A percentile compares a stretch with the other conserved stretches of the same genome.
These are phyloP conservation scores for Mayamaea pseudoterrestris DNA, from an alignment of 108 stramenopile species.

Conservation along the genomic window DNA sequence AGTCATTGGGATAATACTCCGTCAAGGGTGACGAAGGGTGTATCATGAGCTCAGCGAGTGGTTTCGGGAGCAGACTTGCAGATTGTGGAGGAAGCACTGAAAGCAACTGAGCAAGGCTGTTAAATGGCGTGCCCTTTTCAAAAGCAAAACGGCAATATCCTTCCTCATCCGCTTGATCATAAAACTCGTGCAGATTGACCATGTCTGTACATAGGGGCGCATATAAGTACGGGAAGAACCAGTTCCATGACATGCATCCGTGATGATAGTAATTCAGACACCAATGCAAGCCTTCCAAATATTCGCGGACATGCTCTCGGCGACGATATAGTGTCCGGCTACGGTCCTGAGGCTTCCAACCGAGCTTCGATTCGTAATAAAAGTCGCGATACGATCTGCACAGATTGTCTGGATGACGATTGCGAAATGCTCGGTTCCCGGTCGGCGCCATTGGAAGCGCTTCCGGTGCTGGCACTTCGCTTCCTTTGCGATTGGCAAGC, in stretches of 20 bases:
- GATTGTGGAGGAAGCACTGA: conserved; percentile 93
- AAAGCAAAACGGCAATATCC: conserved; percentile 60
- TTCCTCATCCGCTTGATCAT: conserved; percentile 41
- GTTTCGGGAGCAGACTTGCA: conserved; percentile 72
- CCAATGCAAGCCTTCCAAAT: conserved; percentile 93
- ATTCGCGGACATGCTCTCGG: conserved; percentile 70
- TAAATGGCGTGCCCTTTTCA: conserved; percentile 72
- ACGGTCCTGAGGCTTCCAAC: conserved; percentile 52
- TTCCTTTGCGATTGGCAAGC: conserved; percentile 49
- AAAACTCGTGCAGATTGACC: conserved; percentile 72
- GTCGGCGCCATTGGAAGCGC: conserved; percentile 6
- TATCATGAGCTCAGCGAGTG: conserved; percentile 86
- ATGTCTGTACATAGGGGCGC: conserved; percentile 90
- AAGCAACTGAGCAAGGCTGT: conserved; percentile 88
- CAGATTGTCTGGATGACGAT: conserved; percentile 45
- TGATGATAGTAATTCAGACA: conserved; percentile 91
- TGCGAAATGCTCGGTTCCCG: conserved; percentile 38
- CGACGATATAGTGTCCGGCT: conserved; percentile 42
- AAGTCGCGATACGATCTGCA: conserved; percentile 83
- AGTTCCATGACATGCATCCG: conserved; percentile 92
- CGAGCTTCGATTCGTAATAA: conserved; percentile 91
- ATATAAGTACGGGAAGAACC: conserved; percentile 96
- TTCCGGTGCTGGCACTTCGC: conserved; percentile 5
- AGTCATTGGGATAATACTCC: conserved; percentile 80
- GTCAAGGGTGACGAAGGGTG: conserved; percentile 76